Evolutionary conservation across 169 alveolate species (phyloP), one percentile per base, ranked within the genome.

Genomic region (Cyclospora cayetanensis): DNA sequence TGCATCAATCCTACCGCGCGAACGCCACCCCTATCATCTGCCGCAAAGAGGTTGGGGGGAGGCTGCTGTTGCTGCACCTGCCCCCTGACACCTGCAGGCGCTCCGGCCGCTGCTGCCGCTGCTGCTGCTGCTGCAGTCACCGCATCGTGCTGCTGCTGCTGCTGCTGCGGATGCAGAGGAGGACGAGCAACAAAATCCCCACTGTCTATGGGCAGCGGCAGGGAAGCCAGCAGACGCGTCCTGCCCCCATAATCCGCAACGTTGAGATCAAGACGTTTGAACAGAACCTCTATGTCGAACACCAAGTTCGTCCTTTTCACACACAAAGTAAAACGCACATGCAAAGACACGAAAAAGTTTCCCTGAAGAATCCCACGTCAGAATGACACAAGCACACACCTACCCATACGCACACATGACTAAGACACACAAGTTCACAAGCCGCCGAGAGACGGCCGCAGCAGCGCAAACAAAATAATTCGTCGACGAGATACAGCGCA

Each of bases 241-340:
- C 79, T 84, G 27, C 79, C 84, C 1, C 74, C 43, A 60, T 85
- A 93, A n/a, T 94, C 95, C 63, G 42, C 41, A 11, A 94, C 68
- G 27, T 74, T 91, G 83, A 97, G 85, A 42, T 95, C 96, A 41
- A 97, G 92, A 68, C 96, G 95, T 76, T 95, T 96, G 86, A 96
- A 97, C 42, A 97, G 92, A 37, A 97, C 97, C 90, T 97, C 99
- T 9, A 97, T 96, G 94, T 97, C 99, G 80, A 97, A 97, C 90
- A 97, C 96, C 43, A 97, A 91, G 60, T 96, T 95, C 20, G 99
- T 95, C 86, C 96, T 70, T 46, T 11, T 35, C 46, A 0, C 20
- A 46, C 60, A 46, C 7, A 46, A 7, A 7, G 15, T 15, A 46
- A 46, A 46, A 7, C 7, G n/a, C 60, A 46, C 60, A 7, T 11